Evolutionary conservation across 495 filamentous ascomycete species (phyloP), one percentile per base, ranked within the genome.

Genomic region (Sphaerosporella brunnea): DNA sequence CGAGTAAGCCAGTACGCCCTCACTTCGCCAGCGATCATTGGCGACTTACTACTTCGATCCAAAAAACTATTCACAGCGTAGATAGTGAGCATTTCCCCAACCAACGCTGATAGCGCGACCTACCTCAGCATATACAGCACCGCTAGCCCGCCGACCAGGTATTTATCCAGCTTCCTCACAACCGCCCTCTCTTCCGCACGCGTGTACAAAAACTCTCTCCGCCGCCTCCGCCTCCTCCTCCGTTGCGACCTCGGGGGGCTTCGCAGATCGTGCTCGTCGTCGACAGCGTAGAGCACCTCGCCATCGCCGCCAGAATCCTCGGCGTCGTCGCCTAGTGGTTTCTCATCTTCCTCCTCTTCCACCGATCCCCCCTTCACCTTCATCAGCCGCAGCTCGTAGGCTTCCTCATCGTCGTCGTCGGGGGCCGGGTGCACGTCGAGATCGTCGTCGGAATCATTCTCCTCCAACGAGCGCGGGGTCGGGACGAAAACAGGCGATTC

Each of bases 111-210:
- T n/a, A n/a, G n/a, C n/a, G n/a, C n/a, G n/a, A 10, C 45, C 8
- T 35, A 48, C 45, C 45, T 77, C 26, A 95, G 68, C 67, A 88
- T 70, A 59, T 93, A 94, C 19, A 93, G 66, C 25, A 84, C 53
- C 1, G 84, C 82, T 39, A 93, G 66, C 59, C 92, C 92, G 3
- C 82, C 60, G 15, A 93, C 83, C 50, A 94, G 66, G 44, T 68
- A 72, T 48, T 71, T 66, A 62, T 94, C 85, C 52, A 93, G 75
- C 54, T 75, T 81, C 55, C 67, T 72, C 36, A 85, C 67, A 10
- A 94, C 78, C 9, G 69, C 69, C 28, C 61, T 64, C 58, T 93
- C 86, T 58, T 93, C 83, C 26, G 84, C 75, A 0, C 66, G 64
- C 2, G 83, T 88, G 58, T 83, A 93, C 37, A 79, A 16, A 25